Percentiles rank a stretch among this genome's conserved stretches.
Evolutionary conservation across 805 yeast genomes (phyloP).

Genomic region (Starmerella cellae): DNA sequence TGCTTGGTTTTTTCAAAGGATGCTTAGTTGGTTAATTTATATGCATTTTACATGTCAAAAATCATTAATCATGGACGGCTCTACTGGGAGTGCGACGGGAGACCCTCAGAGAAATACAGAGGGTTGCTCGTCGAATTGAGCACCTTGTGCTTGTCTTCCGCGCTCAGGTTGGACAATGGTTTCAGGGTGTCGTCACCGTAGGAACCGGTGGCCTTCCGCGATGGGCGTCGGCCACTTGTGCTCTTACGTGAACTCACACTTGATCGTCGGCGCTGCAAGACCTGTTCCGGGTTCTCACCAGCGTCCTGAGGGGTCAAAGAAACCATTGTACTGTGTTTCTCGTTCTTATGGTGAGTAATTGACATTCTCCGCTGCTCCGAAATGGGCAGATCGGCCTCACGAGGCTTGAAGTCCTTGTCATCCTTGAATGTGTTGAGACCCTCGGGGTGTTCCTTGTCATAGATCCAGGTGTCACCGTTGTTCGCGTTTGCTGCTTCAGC

Average conservation of each 20-base stretch:
- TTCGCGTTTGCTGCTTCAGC: not conserved
- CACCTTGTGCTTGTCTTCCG: constrained; percentile 7
- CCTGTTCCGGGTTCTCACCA: constrained; percentile 7
- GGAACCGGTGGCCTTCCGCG: constrained; percentile 17
- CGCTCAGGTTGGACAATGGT: constrained; percentile 9
- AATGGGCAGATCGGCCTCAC: constrained; percentile 12
- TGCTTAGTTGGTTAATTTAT: no score
- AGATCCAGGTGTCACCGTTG: constrained; percentile 11
- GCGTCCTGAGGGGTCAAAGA: constrained; percentile 11
- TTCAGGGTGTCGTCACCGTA: constrained; percentile 8
- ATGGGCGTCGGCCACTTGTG: constrained; percentile 3
- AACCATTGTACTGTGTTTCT: constrained; percentile 6
- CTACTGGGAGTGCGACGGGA: no score
- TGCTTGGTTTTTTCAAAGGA: no score
- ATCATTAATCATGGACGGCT: no score
- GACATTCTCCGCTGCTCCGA: constrained; percentile 10
- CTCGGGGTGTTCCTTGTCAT: constrained; percentile 14
- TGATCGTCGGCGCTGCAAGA: constrained; percentile 13
- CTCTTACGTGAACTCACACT: constrained; percentile 5
- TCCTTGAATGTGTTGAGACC: constrained; percentile 14
- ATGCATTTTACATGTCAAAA: no score
- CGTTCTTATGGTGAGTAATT: constrained; percentile 10
- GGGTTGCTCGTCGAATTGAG: constrained; percentile 9
- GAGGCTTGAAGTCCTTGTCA: constrained; percentile 13
- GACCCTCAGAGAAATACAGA: constrained; percentile 11